Evolutionary conservation across 495 filamentous ascomycete genomes (phyloP).

Genomic region (Aspergillus indologenus): DNA sequence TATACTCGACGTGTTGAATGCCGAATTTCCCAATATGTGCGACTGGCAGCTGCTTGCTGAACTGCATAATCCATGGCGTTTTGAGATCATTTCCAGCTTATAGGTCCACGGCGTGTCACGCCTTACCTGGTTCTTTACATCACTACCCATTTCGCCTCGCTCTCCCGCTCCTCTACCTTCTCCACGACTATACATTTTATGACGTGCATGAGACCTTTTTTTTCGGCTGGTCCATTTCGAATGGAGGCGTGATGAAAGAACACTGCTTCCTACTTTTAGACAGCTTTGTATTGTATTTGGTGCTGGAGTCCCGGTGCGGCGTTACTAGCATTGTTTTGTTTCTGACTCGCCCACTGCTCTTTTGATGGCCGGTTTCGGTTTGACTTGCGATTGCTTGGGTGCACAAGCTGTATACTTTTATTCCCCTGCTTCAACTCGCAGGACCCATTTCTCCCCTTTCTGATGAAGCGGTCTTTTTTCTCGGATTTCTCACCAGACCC

Average conservation of each 20-base stretch:
- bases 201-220: constrained; percentile 26
- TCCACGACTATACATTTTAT: constrained; percentile 19
- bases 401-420: constrained; percentile 20
- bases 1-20: constrained; percentile 6
- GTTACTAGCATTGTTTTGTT: constrained; percentile 26
- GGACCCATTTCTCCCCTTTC: constrained; percentile 5
- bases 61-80: constrained; percentile 46
- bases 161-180: constrained; percentile 24
- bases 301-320: constrained; percentile 30
- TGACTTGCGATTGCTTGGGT: constrained; percentile 16
- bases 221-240: constrained; percentile 30
- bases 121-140: constrained; percentile 28
- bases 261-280: constrained; percentile 38
- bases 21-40: constrained; percentile 1
- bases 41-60: constrained; percentile 9
- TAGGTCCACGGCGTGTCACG: constrained; percentile 47
- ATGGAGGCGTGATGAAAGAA: constrained; percentile 36
- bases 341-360: constrained; percentile 12
- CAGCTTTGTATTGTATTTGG: constrained; percentile 47
- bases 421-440: constrained; percentile 16
- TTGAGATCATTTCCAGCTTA: constrained; percentile 40
- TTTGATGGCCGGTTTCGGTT: constrained; percentile 17
- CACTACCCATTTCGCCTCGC: constrained; percentile 22
- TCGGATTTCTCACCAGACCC: constrained; percentile 11
- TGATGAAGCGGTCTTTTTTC: constrained; percentile 4